Evolutionary conservation across 768 basidiomycete genomes (phyloP).

Genomic region (Phallus indusiatus): DNA sequence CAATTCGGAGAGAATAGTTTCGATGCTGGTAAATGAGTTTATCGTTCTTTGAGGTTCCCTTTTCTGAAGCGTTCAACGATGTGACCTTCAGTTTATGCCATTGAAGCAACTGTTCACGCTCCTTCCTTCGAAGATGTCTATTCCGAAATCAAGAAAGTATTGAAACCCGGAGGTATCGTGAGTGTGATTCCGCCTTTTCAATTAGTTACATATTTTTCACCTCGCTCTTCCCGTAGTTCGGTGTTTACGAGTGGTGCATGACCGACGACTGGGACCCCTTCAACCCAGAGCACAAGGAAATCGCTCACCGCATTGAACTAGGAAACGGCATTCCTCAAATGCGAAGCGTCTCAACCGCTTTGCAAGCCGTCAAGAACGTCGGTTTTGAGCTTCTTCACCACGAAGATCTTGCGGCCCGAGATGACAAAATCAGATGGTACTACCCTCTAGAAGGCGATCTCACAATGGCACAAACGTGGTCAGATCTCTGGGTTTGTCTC

Average conservation of each 20-base stretch:
- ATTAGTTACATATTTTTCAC: too few species aligned
- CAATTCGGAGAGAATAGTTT: constrained; percentile 89
- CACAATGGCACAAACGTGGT: constrained; percentile 82
- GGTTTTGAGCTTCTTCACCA: constrained; percentile 86
- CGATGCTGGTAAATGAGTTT: constrained; percentile 73
- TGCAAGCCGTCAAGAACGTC: constrained; percentile 69
- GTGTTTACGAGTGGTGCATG: constrained; percentile 99
- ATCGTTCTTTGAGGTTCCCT: not conserved
- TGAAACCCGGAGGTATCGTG: constrained; percentile 94
- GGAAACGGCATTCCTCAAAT: constrained; percentile 98
- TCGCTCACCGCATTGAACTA: constrained; percentile 86
- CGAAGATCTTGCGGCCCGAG: constrained; percentile 87
- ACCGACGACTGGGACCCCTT: constrained; percentile 88
- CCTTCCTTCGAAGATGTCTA: constrained; percentile 96
- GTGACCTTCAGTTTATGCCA: constrained; percentile 67
- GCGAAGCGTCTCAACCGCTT: constrained; percentile 63
- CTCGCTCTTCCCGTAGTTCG: constrained; percentile 51
- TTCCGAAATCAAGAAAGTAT: constrained; percentile 81
- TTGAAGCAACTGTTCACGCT: constrained; percentile 96
- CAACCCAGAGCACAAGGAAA: constrained; percentile 76
- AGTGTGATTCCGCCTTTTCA: constrained; percentile 23
- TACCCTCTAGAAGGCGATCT: constrained; percentile 96
- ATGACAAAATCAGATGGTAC: constrained; percentile 80
- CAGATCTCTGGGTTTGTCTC: constrained; percentile 73
- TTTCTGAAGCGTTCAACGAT: not conserved